Evolutionary conservation across 2,329 filamentous ascomycete species (phyloP).

Genomic region (Raffaelea albimanens): DNA sequence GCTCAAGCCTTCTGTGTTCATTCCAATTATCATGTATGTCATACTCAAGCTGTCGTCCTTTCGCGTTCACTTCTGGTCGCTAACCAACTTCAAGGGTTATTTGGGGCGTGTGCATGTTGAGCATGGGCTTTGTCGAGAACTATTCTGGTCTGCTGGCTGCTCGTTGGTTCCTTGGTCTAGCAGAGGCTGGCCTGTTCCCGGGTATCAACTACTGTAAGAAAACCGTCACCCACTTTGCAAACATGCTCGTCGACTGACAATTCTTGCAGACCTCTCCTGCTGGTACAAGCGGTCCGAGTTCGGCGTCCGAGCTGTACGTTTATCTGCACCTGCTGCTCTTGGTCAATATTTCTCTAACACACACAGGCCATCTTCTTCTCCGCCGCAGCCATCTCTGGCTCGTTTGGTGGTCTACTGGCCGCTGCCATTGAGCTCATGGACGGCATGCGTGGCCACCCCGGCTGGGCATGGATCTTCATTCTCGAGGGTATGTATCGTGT

Average conservation of each 20-base stretch:
- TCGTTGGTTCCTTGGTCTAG: slow-evolving; percentile 62
- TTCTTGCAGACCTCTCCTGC: slow-evolving; percentile 64
- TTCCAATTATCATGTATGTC: slow-evolving; percentile 69
- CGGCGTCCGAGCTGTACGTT: slow-evolving; percentile 47
- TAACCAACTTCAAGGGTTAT: slow-evolving; percentile 30
- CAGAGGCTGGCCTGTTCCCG: slow-evolving; percentile 68
- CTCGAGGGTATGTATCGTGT: slow-evolving; percentile 45
- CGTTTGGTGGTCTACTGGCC: slow-evolving; percentile 61
- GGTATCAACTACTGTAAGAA: slow-evolving; percentile 58
- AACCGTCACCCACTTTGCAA: too few relatives aligned
- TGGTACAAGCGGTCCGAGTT: slow-evolving; percentile 74
- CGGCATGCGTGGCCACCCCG: slow-evolving; percentile 40
- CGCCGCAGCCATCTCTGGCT: slow-evolving; percentile 65
- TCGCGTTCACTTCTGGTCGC: neutral
- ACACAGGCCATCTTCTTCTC: slow-evolving; percentile 66
- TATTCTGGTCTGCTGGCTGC: slow-evolving; percentile 58
- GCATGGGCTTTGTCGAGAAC: slow-evolving; percentile 57
- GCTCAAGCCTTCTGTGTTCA: slow-evolving; percentile 66
- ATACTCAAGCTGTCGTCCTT: slow-evolving; percentile 14
- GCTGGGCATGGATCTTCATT: slow-evolving; percentile 56
- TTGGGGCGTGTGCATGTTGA: slow-evolving; percentile 61
- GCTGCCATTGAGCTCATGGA: slow-evolving; percentile 60
- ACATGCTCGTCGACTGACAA: too few relatives aligned
- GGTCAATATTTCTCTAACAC: neutral
- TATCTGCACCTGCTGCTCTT: neutral